Percentiles rank a stretch among this genome's conserved stretches.
phyloP scores from a whole-genome alignment of 2,329 filamentous ascomycete species.

The Xylariaceae sp. region DNA sequence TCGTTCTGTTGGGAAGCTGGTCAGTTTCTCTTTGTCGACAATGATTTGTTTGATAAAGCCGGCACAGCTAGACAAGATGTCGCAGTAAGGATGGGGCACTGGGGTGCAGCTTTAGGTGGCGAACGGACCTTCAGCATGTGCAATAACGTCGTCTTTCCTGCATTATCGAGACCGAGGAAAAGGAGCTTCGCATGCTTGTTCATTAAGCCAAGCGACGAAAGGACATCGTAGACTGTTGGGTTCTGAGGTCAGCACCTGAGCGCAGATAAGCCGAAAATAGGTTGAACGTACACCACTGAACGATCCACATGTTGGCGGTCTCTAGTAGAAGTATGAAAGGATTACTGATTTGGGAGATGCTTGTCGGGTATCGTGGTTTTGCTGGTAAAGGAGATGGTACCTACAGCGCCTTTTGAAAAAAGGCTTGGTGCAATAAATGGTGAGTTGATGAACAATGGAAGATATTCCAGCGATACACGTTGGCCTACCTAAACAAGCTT shows the following conservation, averaged over 20 bases:
- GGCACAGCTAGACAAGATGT: no score
- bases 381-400: constrained; percentile 1
- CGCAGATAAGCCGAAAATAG: constrained; percentile 5
- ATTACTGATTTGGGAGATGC: no score
- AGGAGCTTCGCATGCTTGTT: constrained; percentile 97
- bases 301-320: constrained; percentile 71
- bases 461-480: constrained; percentile 1
- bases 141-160: constrained; percentile 87
- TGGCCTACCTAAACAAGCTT: no score
- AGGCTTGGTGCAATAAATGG: constrained; percentile 6
- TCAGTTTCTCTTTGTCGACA: constrained; percentile 4
- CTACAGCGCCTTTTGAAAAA: constrained; percentile 5
- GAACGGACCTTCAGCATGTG: constrained; percentile 86
- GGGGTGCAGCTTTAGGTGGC: constrained; percentile 4
- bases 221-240: constrained; percentile 75
- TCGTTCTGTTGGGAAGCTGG: constrained; percentile 60
- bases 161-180: constrained; percentile 90
- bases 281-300: constrained; percentile 81
- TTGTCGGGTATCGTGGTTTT: not conserved
- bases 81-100: not conserved
- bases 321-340: not conserved
- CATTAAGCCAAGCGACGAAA: constrained; percentile 79
- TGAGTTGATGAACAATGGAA: constrained; percentile 15
- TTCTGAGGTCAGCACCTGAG: constrained; percentile 18
- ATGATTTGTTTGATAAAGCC: no score